A percentile compares a stretch with the other conserved stretches of the same genome.
Conservation (phyloP, 345 rosid species). For the Syzygium aqueum region DNA sequence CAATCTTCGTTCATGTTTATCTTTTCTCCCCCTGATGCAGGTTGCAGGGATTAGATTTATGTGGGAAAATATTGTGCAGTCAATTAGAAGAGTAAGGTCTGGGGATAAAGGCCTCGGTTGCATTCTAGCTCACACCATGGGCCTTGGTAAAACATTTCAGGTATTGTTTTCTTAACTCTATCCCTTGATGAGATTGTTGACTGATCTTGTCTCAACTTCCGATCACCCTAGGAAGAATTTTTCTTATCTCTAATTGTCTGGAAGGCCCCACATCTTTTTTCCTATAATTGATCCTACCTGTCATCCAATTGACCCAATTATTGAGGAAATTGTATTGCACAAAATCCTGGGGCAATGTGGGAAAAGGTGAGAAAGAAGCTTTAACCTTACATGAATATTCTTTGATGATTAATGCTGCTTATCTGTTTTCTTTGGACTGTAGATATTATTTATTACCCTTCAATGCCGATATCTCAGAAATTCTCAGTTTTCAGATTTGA, state of each 20-base stretch:
- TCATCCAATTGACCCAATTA: neutral
- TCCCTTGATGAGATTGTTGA: neutral
- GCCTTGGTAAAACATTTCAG: slow-evolving; percentile 99
- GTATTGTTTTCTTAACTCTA: slow-evolving; percentile 21
- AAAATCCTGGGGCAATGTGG: neutral
- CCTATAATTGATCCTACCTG: neutral
- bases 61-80: slow-evolving; percentile 98
- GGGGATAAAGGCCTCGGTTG: slow-evolving; percentile 99
- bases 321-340: neutral
- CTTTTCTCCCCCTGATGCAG: slow-evolving; percentile 28
- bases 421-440: neutral
- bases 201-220: neutral
- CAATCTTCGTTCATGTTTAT: neutral
- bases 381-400: neutral
- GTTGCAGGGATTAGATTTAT: slow-evolving; percentile 90
- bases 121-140: slow-evolving; percentile 99
- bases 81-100: slow-evolving; percentile 68
- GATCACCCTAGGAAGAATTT: neutral
- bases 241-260: neutral
- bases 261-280: neutral
- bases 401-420: neutral
- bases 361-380: neutral
- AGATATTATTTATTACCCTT: neutral
- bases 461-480: neutral
- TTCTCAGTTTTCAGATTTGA: neutral